Percentiles rank a stretch among this genome's conserved stretches.
Conservation (phyloP, 257 asterid species). For the Rhazya stricta region DNA sequence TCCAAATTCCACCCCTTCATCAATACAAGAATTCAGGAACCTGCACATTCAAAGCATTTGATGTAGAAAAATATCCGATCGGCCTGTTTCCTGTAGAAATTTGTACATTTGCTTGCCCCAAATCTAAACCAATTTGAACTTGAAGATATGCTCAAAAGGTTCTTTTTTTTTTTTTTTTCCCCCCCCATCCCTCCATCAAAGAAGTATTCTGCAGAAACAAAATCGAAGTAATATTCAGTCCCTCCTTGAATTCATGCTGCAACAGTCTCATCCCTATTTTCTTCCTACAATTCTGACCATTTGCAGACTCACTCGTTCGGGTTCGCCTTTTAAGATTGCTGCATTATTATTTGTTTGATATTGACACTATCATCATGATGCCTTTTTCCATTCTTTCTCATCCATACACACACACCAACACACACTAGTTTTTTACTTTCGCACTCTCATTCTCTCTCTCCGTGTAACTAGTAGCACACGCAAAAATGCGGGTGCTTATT, state of each 20-base stretch:
- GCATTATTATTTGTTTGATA: slow-evolving; percentile 38
- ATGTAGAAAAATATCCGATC: no score
- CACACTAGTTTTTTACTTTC: neutral
- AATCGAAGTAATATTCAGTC: slow-evolving; percentile 31
- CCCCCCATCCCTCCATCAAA: neutral
- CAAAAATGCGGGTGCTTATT: slow-evolving; percentile 16
- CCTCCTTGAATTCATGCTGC: slow-evolving; percentile 50
- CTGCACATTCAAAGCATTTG: neutral
- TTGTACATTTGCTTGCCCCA: no score
- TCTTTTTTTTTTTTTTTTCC: no score
- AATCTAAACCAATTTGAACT: no score
- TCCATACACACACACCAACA: slow-evolving; percentile 8
- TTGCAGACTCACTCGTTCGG: slow-evolving; percentile 19
- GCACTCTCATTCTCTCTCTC: slow-evolving; percentile 17
- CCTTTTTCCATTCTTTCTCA: slow-evolving; percentile 12
- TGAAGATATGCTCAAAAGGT: neutral
- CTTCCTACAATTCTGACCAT: slow-evolving; percentile 36
- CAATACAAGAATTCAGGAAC: neutral
- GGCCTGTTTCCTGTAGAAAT: no score
- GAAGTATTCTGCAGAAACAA: slow-evolving; percentile 22
- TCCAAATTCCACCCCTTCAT: neutral
- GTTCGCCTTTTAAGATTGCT: slow-evolving; percentile 51
- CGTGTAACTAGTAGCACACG: slow-evolving; percentile 8
- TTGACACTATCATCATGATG: slow-evolving; percentile 39
- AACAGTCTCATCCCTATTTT: slow-evolving; percentile 35